Conservation (phyloP, 2,329 filamentous ascomycete genomes). For the Paracoccidioides brasiliensis region DNA sequence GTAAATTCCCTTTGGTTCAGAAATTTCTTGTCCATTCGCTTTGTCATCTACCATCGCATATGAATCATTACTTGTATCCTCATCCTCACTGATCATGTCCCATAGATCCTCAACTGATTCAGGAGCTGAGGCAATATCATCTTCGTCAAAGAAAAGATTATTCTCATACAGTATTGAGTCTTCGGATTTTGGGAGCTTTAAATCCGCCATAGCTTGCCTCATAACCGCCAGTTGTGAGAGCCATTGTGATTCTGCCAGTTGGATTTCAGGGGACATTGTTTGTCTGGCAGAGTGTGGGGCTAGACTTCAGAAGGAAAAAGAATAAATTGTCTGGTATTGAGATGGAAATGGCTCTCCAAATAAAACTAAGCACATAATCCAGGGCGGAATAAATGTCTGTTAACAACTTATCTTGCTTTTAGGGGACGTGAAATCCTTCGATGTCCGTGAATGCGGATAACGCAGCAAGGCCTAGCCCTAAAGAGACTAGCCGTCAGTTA, state of each 20-base stretch:
- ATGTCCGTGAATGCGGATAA: too few relatives aligned
- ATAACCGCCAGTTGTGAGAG: slow-evolving; percentile 73
- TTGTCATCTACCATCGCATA: slow-evolving; percentile 39
- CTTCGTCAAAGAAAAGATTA: slow-evolving; percentile 50
- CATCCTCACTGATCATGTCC: slow-evolving; percentile 75
- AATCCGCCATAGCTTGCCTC: slow-evolving; percentile 66
- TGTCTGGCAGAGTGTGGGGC: not conserved
- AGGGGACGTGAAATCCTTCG: not conserved
- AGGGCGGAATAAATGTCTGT: too few relatives aligned
- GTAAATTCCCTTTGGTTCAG: slow-evolving; percentile 27
- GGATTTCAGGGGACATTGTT: not conserved
- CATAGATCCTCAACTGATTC: slow-evolving; percentile 59
- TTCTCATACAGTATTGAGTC: slow-evolving; percentile 39
- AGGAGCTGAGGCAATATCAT: slow-evolving; percentile 47
- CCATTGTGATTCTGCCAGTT: slow-evolving; percentile 52
- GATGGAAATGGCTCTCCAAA: not conserved
- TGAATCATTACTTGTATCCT: slow-evolving; percentile 52
- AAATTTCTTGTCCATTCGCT: slow-evolving; percentile 11
- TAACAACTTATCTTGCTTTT: too few relatives aligned
- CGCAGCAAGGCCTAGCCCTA: too few relatives aligned
- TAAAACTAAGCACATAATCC: too few relatives aligned
- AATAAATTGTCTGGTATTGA: not conserved
- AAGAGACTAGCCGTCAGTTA: too few relatives aligned
- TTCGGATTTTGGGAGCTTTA: slow-evolving; percentile 45
- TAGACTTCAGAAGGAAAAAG: not conserved